Evolutionary conservation across 2,329 filamentous ascomycete species (phyloP).

Genomic region (Fusarium buxicola): DNA sequence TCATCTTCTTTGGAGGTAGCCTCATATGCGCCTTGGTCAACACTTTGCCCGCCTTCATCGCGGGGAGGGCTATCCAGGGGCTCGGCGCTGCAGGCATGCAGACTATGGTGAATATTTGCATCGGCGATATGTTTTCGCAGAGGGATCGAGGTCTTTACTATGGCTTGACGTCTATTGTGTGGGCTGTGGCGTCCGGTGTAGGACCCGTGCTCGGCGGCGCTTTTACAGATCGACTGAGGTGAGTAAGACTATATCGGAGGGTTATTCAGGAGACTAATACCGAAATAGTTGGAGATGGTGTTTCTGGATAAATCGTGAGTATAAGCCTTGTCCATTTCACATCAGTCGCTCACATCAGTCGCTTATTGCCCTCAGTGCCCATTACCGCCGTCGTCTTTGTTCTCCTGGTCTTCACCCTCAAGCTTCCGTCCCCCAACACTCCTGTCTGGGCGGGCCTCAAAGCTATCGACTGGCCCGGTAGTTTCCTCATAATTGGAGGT

Average conservation of each 20-base stretch:
- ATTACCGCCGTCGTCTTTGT: slow-evolving; percentile 66
- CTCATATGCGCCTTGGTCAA: slow-evolving; percentile 60
- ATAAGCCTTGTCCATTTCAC: fast-evolving
- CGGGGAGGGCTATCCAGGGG: slow-evolving; percentile 61
- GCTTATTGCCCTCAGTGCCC: slow-evolving; percentile 50
- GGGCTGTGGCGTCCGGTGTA: slow-evolving; percentile 74
- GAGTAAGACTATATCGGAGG: slow-evolving; percentile 19
- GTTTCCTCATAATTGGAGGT: slow-evolving; percentile 70
- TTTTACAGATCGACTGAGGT: slow-evolving; percentile 70
- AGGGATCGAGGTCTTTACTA: slow-evolving; percentile 61
- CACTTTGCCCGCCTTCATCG: slow-evolving; percentile 55
- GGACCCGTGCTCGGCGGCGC: slow-evolving; percentile 74
- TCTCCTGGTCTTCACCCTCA: slow-evolving; percentile 70
- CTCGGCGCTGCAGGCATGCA: slow-evolving; percentile 64
- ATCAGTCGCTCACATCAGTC: not conserved
- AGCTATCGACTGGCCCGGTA: slow-evolving; percentile 71
- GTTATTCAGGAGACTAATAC: not conserved
- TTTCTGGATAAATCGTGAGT: slow-evolving; percentile 63
- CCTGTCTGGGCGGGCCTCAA: slow-evolving; percentile 70
- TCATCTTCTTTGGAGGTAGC: slow-evolving; percentile 64
- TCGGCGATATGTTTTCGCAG: slow-evolving; percentile 64
- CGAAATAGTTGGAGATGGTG: slow-evolving; percentile 57
- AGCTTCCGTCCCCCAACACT: slow-evolving; percentile 75
- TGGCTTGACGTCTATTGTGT: slow-evolving; percentile 73
- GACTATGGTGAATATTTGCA: slow-evolving; percentile 65